Conservation (phyloP, 2,329 filamentous ascomycete species). For the Ascochyta fabae region DNA sequence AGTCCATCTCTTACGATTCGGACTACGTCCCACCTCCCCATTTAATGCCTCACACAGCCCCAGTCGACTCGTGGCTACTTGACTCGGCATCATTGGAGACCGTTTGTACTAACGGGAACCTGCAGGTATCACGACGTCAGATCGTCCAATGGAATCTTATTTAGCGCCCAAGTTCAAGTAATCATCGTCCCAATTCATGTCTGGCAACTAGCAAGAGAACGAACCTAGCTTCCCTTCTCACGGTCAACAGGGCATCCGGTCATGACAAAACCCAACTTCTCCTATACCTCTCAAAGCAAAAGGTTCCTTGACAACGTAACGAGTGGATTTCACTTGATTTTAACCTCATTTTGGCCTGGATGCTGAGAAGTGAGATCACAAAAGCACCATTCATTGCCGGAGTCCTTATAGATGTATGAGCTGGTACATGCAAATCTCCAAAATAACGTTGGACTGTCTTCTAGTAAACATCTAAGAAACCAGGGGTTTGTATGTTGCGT, state of each 20-base stretch:
- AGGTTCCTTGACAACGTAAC: no score
- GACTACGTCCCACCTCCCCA: conserved; percentile 7
- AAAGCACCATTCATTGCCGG: no score
- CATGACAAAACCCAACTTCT: no score
- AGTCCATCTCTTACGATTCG: neutral
- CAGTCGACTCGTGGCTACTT: neutral
- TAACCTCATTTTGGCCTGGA: no score
- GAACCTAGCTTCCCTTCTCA: neutral
- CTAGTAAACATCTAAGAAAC: no score
- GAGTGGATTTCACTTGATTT: no score
- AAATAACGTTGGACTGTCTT: no score
- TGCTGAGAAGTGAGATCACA: no score
- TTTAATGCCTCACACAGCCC: conserved; percentile 12
- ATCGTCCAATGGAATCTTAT: neutral
- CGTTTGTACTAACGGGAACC: neutral
- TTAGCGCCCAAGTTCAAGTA: neutral
- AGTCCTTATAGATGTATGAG: no score
- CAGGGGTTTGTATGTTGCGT: no score
- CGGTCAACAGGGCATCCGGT: neutral
- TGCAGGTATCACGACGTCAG: neutral
- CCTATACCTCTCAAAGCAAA: no score
- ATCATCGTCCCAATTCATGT: neutral
- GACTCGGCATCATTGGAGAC: conserved; percentile 5
- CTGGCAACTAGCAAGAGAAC: neutral
- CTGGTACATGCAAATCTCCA: no score